A percentile compares a stretch with the other conserved stretches of the same genome.
Evolutionary conservation across 139 green algal genomes (phyloP).

Genomic region (Chara braunii): DNA sequence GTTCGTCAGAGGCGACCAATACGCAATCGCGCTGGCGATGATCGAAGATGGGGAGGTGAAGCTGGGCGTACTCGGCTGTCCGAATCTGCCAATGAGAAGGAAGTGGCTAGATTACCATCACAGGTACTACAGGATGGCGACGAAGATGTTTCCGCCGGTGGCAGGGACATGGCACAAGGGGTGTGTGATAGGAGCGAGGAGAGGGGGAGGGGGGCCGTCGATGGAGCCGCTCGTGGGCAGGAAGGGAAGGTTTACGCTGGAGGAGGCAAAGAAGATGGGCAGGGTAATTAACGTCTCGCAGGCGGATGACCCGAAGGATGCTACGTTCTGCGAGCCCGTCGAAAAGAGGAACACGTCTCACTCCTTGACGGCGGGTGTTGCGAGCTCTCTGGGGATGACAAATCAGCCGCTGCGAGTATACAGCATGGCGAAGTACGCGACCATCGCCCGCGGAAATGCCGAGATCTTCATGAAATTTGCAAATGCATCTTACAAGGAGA

Average conservation of each 20-base stretch:
- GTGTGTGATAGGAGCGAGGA: slow-evolving; percentile 34
- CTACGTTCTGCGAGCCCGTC: slow-evolving; percentile 45
- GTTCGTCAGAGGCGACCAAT: slow-evolving; percentile 46
- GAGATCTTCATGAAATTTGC: slow-evolving; percentile 55
- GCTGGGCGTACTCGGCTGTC: slow-evolving; percentile 48
- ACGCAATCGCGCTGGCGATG: slow-evolving; percentile 45
- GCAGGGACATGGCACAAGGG: slow-evolving; percentile 31
- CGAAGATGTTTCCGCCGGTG: slow-evolving; percentile 15
- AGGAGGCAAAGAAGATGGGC: neutral
- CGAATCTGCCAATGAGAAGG: slow-evolving; percentile 42
- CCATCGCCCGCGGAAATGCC: slow-evolving; percentile 42
- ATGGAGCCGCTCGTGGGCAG: slow-evolving; percentile 31
- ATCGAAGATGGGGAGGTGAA: slow-evolving; percentile 43
- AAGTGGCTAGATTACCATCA: slow-evolving; percentile 31
- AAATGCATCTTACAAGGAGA: slow-evolving; percentile 43
- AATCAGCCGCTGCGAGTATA: slow-evolving; percentile 36
- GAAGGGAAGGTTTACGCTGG: neutral
- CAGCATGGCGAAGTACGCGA: slow-evolving; percentile 50
- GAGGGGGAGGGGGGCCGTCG: slow-evolving; percentile 6
- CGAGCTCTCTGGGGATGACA: slow-evolving; percentile 35
- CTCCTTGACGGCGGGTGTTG: slow-evolving; percentile 29
- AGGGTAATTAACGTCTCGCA: slow-evolving; percentile 6
- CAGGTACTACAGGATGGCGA: slow-evolving; percentile 26
- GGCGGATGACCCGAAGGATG: slow-evolving; percentile 10
- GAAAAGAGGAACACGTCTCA: slow-evolving; percentile 42